Percentiles rank a stretch among this genome's conserved stretches.
These are phyloP conservation scores for Vitis rotundifolia DNA, from an alignment of 164 flowering plant genomes.

Conservation along the genomic window DNA sequence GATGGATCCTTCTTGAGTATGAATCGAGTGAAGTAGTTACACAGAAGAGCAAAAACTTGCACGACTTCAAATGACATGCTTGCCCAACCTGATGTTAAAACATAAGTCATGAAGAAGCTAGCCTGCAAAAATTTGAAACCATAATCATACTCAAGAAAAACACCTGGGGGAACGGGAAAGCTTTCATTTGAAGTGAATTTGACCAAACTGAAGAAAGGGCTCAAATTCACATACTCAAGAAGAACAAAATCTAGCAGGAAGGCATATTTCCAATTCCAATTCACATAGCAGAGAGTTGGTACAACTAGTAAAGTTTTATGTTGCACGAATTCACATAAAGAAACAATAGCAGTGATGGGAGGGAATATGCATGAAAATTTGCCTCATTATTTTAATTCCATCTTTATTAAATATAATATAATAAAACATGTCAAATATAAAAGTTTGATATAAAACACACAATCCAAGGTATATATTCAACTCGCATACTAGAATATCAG, in stretches of 20 bases:
- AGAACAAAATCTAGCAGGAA: not conserved
- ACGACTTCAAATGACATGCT: slow-evolving; percentile 73
- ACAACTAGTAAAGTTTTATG: too few species aligned
- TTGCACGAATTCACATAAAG: too few species aligned
- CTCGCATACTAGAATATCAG: slow-evolving; percentile 1
- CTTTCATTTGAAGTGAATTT: not conserved
- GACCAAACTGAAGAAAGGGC: not conserved
- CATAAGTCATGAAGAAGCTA: slow-evolving; percentile 82
- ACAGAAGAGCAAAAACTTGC: slow-evolving; percentile 68
- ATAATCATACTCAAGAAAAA: not conserved
- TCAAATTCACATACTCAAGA: not conserved
- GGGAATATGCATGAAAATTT: too few species aligned
- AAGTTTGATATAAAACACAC: not conserved
- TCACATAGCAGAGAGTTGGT: not conserved
- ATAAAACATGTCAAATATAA: too few species aligned
- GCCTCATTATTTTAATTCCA: too few species aligned
- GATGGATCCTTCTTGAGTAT: slow-evolving; percentile 44
- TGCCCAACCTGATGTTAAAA: slow-evolving; percentile 96
- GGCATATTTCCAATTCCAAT: not conserved
- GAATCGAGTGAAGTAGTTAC: slow-evolving; percentile 44
- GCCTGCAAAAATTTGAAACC: slow-evolving; percentile 55
- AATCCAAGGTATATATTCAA: not conserved
- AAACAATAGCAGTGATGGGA: too few species aligned
- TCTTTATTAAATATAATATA: too few species aligned
- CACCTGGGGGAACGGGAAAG: not conserved